Evolutionary conservation across 257 asterid species (phyloP), one percentile per base, ranked within the genome.

Genomic region (Leonotis leonurus): DNA sequence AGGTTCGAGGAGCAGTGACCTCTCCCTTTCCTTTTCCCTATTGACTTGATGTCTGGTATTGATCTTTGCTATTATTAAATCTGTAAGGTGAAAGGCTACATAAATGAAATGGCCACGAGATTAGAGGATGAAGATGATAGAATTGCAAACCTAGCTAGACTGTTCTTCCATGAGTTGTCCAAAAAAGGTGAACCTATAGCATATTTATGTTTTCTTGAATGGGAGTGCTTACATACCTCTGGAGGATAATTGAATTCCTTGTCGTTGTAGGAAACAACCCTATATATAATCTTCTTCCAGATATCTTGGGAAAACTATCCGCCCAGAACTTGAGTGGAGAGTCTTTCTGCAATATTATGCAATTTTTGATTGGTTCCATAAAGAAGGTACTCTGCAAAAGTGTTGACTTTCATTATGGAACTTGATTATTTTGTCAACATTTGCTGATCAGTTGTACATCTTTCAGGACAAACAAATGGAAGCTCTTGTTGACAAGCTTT

Each of bases 381-480:
- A 89, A 93, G 83, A 93, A 85, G 99, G 99, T 89, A 74, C 13
- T 57, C 14, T 30, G 40, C 63, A 39, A 27, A 73, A 51, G 66
- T 41, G 54, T 59, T 44, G 27, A 37, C 53, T 51, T 41, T 44
- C 51, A 22, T 25, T 35, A 37, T 50, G 54, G 27, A 16, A 36
- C 40, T 52, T 33, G 9, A n/a, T 16, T 75, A 13, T 58, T 39
- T 21, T 54, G 62, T 32, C 46, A 63, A 27, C 35, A 16, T 41
- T 53, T 54, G 66, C 33, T 50, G 53, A 67, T 39, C 62, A 67
- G 8, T 29, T 70, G 58, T 54, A 49, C 29, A 24, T 68, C n/a
- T 70, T 72, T 67, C 77, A 93, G 99, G 97, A 93, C 75, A 93
- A 87, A 73, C 99, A 93, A 87, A 86, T 93, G 96, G 99, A 93